phyloP scores from a whole-genome alignment of 1,284 basidiomycete genomes.

The Pseudozyma tsukubaensis region DNA sequence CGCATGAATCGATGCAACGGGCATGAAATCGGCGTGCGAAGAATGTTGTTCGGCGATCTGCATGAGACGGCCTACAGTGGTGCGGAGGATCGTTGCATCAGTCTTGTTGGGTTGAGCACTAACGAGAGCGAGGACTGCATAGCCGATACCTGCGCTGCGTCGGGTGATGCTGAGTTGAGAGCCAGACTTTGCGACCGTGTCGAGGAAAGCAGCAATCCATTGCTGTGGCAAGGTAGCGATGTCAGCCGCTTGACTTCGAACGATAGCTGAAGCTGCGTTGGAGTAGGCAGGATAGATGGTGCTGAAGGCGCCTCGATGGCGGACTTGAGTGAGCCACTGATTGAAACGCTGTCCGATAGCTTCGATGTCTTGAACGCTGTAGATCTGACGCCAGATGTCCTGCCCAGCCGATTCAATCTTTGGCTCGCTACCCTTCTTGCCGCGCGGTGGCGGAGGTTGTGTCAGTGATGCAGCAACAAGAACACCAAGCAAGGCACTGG shows the following conservation, averaged over 20 bases:
- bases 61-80: conserved; percentile 44
- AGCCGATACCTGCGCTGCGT: conserved; percentile 69
- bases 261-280: conserved; percentile 58
- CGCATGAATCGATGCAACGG: conserved; percentile 60
- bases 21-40: conserved; percentile 31
- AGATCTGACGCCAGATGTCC: conserved; percentile 34
- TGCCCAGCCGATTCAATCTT: conserved; percentile 16
- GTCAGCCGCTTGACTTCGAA: conserved; percentile 49
- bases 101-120: conserved; percentile 50
- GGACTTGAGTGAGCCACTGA: conserved; percentile 66
- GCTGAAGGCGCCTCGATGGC: conserved; percentile 69
- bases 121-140: conserved; percentile 68
- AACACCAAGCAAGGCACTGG: conserved; percentile 65
- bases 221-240: conserved; percentile 49
- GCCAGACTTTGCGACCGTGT: conserved; percentile 43
- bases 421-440: conserved; percentile 10
- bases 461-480: conserved; percentile 56
- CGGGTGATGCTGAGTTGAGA: conserved; percentile 67
- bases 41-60: conserved; percentile 25
- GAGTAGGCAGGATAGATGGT: conserved; percentile 67
- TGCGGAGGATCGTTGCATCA: conserved; percentile 28
- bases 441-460: conserved; percentile 5
- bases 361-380: conserved; percentile 36
- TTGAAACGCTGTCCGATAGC: conserved; percentile 64
- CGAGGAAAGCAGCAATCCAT: conserved; percentile 65